phyloP scores from a whole-genome alignment of 257 asterid genomes.

The Lycium barbarum region DNA sequence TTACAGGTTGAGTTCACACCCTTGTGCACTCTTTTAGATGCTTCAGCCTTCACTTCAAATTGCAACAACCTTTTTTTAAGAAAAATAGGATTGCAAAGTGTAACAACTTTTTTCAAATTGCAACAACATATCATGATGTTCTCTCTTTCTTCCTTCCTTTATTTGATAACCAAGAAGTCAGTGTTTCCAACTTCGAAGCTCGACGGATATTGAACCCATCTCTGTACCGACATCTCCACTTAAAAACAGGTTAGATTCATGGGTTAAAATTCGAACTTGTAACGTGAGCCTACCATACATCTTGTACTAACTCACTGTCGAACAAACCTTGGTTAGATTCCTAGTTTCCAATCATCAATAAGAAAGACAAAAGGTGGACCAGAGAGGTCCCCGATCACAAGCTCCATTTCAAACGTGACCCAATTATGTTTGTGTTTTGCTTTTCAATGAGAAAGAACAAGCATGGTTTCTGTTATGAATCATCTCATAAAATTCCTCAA shows the following conservation, averaged over 20 bases:
- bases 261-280: neutral
- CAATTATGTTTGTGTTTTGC: neutral
- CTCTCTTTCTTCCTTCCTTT: neutral
- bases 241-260: neutral
- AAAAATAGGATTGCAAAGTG: neutral
- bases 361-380: neutral
- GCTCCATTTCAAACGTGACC: constrained; percentile 21
- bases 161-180: constrained; percentile 1
- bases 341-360: neutral
- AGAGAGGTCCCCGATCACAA: neutral
- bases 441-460: neutral
- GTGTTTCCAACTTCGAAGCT: neutral
- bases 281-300: neutral
- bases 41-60: neutral
- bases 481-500: constrained; percentile 3
- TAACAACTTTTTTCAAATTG: neutral
- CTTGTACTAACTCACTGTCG: neutral
- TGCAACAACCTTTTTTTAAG: neutral
- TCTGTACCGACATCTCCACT: constrained; percentile 13
- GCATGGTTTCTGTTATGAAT: neutral
- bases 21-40: neutral
- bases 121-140: neutral
- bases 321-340: neutral
- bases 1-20: constrained; percentile 4
- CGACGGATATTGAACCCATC: neutral